phyloP scores from a whole-genome alignment of 208 protist genomes.

The Wallacemonas sp. region DNA sequence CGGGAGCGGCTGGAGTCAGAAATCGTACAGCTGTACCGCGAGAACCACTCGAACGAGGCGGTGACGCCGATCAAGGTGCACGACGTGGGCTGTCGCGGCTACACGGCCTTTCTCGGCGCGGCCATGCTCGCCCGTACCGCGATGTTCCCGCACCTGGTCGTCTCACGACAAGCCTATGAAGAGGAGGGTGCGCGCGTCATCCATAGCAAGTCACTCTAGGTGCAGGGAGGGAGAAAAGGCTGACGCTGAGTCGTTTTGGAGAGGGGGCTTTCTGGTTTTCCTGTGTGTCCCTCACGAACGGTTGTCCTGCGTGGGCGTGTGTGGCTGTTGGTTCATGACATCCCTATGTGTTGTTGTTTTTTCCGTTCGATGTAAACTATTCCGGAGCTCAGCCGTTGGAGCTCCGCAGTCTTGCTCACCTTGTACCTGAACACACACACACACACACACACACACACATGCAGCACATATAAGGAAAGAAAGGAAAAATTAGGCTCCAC shows the following conservation, averaged over 20 bases:
- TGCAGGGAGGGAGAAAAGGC: too few species aligned
- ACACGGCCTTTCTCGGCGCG: slow-evolving; percentile 84
- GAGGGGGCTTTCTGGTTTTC: neutral
- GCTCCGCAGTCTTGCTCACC: too few species aligned
- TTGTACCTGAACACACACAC: neutral
- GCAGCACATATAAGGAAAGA: too few species aligned
- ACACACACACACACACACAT: neutral
- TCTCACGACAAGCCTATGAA: slow-evolving; percentile 85
- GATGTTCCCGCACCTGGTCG: slow-evolving; percentile 84
- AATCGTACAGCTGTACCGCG: slow-evolving; percentile 83
- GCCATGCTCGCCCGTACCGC: slow-evolving; percentile 81
- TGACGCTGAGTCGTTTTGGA: neutral
- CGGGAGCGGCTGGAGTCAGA: slow-evolving; percentile 84
- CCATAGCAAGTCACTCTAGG: slow-evolving; percentile 87
- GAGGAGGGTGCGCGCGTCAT: slow-evolving; percentile 80
- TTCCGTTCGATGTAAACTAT: neutral
- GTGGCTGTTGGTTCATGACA: neutral
- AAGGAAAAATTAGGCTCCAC: too few species aligned
- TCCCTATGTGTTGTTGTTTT: neutral
- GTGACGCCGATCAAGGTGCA: slow-evolving; percentile 73
- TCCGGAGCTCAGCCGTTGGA: too few species aligned
- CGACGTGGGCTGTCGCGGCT: slow-evolving; percentile 66
- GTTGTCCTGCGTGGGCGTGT: neutral
- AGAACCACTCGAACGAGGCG: slow-evolving; percentile 81
- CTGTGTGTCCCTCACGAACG: neutral